Conservation (phyloP, 306 rosid genomes). For the Clitoria ternatea region DNA sequence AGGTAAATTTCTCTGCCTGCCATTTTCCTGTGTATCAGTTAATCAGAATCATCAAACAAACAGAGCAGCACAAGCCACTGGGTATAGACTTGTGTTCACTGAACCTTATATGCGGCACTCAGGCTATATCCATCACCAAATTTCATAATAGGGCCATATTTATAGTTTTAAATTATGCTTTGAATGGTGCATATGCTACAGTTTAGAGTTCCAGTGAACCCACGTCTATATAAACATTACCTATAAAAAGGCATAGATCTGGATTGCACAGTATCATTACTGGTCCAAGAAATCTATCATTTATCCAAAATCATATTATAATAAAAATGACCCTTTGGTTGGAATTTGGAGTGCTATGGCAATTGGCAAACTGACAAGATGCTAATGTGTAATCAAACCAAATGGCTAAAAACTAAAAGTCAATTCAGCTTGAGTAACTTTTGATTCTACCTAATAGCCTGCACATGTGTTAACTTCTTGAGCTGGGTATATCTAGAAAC, state of each 20-base stretch:
- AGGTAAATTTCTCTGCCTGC: constrained; percentile 53
- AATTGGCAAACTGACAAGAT: neutral
- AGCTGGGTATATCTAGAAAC: constrained; percentile 9
- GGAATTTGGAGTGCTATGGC: neutral
- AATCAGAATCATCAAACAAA: constrained; percentile 16
- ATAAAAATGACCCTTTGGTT: neutral
- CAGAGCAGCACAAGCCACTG: neutral
- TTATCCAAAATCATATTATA: neutral
- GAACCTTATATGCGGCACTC: neutral
- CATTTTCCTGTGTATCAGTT: constrained; percentile 68
- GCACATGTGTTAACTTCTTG: neutral
- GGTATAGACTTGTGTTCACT: neutral
- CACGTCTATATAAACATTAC: neutral
- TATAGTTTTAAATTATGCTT: neutral
- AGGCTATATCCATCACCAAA: neutral
- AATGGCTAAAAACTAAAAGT: neutral
- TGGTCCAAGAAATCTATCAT: too few species aligned
- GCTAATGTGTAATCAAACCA: neutral
- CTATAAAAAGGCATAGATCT: neutral
- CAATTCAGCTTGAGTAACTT: neutral
- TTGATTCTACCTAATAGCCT: neutral
- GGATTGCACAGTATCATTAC: neutral
- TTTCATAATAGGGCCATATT: neutral
- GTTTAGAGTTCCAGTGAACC: neutral
- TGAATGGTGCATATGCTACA: neutral